Percentiles rank a stretch among this genome's conserved stretches.
These are phyloP conservation scores for Penicillium bovifimosum DNA, from an alignment of 495 filamentous ascomycete species.

Conservation along the genomic window DNA sequence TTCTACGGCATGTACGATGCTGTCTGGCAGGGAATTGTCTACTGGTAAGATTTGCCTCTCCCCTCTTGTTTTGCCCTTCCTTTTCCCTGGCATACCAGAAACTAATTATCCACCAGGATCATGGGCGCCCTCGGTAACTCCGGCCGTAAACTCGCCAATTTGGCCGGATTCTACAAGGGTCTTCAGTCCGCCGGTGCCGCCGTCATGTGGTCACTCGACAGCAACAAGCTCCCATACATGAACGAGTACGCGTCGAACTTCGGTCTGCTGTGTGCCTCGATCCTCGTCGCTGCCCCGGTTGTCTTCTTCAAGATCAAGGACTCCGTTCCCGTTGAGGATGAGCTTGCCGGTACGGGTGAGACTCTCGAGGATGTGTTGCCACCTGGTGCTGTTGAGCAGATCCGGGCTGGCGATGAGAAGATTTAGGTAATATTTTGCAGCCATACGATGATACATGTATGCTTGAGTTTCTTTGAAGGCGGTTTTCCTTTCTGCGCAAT, in stretches of 20 bases:
- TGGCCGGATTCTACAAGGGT: constrained; percentile 89
- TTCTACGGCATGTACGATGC: constrained; percentile 52
- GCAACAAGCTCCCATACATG: constrained; percentile 53
- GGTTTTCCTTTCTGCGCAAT: too few species aligned
- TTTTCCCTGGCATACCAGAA: background rate
- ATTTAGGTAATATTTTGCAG: constrained; percentile 10
- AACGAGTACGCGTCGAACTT: constrained; percentile 49
- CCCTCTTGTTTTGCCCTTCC: background rate
- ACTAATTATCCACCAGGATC: constrained; percentile 46
- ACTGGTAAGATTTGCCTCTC: constrained; percentile 56
- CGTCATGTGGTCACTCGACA: constrained; percentile 74
- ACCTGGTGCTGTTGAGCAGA: constrained; percentile 11
- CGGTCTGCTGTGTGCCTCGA: constrained; percentile 59
- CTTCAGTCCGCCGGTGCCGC: constrained; percentile 83
- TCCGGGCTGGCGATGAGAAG: constrained; percentile 7
- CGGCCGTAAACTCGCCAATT: constrained; percentile 81
- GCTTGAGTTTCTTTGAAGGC: too few species aligned
- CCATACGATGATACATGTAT: too few species aligned
- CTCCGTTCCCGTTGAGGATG: constrained; percentile 62
- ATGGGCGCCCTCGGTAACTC: constrained; percentile 91
- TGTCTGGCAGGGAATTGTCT: constrained; percentile 64
- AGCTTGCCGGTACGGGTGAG: constrained; percentile 72
- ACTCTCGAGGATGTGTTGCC: constrained; percentile 59
- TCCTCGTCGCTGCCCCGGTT: constrained; percentile 66
- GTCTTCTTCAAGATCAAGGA: constrained; percentile 69